Conservation (phyloP, 2,329 filamentous ascomycete genomes). For the Sarocladiaceae sp. region DNA sequence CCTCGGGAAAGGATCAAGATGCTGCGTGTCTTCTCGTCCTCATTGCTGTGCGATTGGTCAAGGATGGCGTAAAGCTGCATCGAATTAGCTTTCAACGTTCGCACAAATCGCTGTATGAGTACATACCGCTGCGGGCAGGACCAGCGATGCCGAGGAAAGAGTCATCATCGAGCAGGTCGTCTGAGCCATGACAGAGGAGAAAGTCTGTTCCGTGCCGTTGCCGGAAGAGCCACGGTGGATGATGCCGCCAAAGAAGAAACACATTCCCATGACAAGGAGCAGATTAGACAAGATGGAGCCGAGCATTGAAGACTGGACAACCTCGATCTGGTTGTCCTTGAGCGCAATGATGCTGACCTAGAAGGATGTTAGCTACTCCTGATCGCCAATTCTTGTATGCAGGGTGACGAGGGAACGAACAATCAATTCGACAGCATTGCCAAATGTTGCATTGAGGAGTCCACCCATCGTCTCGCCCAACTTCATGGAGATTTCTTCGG, state of each 20-base stretch:
- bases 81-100: neutral
- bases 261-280: constrained; percentile 77
- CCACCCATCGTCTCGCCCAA: constrained; percentile 70
- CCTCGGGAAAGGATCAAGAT: constrained; percentile 69
- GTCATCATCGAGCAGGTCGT: constrained; percentile 72
- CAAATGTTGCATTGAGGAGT: constrained; percentile 69
- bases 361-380: too few relatives aligned
- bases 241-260: constrained; percentile 70
- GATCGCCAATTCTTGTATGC: neutral
- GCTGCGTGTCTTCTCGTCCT: constrained; percentile 41
- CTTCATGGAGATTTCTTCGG: constrained; percentile 67
- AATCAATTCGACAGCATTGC: constrained; percentile 75
- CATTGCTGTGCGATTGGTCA: constrained; percentile 27
- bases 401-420: constrained; percentile 33
- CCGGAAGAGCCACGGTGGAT: constrained; percentile 52
- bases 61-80: constrained; percentile 60
- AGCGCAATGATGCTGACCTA: constrained; percentile 93
- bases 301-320: constrained; percentile 97
- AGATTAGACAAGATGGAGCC: constrained; percentile 94
- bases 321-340: constrained; percentile 76
- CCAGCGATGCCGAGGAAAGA: constrained; percentile 67
- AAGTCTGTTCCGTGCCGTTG: constrained; percentile 58
- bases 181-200: constrained; percentile 71
- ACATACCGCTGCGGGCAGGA: constrained; percentile 65
- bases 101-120: neutral